Conservation (phyloP, 2,329 filamentous ascomycete genomes). For the Diaporthe sp. region DNA sequence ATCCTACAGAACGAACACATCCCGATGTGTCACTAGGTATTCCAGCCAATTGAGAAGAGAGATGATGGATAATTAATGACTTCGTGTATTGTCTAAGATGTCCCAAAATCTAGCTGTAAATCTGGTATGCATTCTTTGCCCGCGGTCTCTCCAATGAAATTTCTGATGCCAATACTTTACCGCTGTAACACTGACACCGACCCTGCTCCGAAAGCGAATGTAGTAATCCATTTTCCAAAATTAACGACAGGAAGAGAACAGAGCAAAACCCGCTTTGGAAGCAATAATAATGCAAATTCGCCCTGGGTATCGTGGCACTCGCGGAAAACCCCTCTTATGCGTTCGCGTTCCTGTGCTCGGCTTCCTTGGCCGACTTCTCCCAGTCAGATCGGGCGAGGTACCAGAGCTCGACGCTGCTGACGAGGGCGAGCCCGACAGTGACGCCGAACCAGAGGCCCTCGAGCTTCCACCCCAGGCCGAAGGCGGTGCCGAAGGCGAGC, state of each 20-base stretch:
- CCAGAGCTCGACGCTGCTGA: slow-evolving; percentile 66
- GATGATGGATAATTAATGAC: background rate
- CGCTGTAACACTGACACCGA: background rate
- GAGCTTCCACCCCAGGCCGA: slow-evolving; percentile 82
- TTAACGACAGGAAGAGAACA: background rate
- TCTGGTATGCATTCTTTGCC: slow-evolving; percentile 1
- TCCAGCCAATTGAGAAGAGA: background rate
- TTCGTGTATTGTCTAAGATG: background rate
- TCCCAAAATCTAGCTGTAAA: background rate
- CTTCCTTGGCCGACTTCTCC: slow-evolving; percentile 67
- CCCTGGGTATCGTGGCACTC: slow-evolving; percentile 4
- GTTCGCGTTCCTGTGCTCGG: slow-evolving; percentile 64
- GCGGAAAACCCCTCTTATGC: slow-evolving; percentile 51
- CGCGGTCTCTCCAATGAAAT: background rate
- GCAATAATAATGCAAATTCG: background rate
- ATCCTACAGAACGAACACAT: background rate
- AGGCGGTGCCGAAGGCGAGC: slow-evolving; percentile 82
- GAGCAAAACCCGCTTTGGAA: background rate
- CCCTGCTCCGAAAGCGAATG: slow-evolving; percentile 3
- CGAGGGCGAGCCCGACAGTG: slow-evolving; percentile 77
- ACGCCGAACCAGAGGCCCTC: slow-evolving; percentile 87
- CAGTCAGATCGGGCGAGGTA: slow-evolving; percentile 68
- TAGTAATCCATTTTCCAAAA: background rate
- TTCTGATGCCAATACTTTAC: too few species aligned
- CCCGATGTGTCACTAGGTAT: too few species aligned